A percentile compares a stretch with the other conserved stretches of the same genome.
Conservation (phyloP, 257 asterid genomes). For the Jaltomata sinuosa region DNA sequence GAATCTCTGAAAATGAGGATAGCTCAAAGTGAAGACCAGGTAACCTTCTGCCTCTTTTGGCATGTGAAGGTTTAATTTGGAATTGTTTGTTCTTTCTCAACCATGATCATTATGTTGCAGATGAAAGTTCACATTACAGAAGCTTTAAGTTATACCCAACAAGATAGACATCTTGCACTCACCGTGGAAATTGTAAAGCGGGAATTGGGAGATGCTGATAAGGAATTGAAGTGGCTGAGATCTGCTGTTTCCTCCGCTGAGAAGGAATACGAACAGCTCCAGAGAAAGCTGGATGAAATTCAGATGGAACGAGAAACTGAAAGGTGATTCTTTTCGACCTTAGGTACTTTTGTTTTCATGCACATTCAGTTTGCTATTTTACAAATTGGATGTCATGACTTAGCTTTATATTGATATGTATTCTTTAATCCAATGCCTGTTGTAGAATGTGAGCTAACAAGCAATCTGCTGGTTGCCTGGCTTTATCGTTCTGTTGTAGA, state of each 20-base stretch:
- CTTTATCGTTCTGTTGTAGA: not conserved
- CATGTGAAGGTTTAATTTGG: not conserved
- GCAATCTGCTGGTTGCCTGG: not conserved
- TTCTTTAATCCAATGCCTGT: not conserved
- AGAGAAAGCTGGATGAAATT: constrained; percentile 62
- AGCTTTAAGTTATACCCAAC: constrained; percentile 48
- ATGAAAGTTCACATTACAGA: constrained; percentile 56
- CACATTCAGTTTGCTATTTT: not conserved
- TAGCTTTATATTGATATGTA: not conserved
- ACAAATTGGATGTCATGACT: not conserved
- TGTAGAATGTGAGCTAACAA: not conserved
- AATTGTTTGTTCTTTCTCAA: constrained; percentile 6
- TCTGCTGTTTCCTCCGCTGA: constrained; percentile 58
- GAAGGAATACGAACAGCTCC: constrained; percentile 89
- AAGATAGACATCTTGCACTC: constrained; percentile 56
- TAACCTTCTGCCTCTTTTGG: constrained; percentile 12
- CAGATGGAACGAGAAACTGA: constrained; percentile 54
- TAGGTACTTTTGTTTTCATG: not conserved
- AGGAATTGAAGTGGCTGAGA: constrained; percentile 86
- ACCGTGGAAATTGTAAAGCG: constrained; percentile 61
- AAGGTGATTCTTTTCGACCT: constrained; percentile 36
- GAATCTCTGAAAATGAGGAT: constrained; percentile 56
- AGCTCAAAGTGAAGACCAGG: constrained; percentile 78
- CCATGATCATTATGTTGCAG: constrained; percentile 37
- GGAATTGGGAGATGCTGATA: constrained; percentile 90